Evolutionary conservation across 2,329 filamentous ascomycete species (phyloP), one percentile per base, ranked within the genome.

Genomic region (Colletotrichum phormii): DNA sequence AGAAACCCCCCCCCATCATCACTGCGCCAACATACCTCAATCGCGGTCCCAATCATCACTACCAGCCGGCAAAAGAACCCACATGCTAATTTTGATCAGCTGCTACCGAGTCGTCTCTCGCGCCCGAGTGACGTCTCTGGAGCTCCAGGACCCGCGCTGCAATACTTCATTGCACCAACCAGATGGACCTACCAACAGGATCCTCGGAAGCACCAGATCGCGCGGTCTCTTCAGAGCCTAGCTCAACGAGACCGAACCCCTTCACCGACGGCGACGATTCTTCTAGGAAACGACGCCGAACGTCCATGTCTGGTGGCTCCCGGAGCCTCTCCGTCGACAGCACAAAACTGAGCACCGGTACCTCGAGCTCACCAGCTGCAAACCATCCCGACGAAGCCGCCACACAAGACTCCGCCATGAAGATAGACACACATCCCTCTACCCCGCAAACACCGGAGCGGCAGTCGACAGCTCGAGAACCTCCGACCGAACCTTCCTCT

Each of bases 171-270:
- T 80, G 78, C 80, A 80, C 80, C 82, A 84, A 80, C 82, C 87
- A 85, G 84, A 89, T 89, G 88, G 87, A 89, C 85, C 85, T 83
- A 81, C 82, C 84, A 80, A 84, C 85, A 79, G 84, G 78, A 78
- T 82, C 84, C 75, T 82, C 83, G 79, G 86, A 89, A 82, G 83
- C 84, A 81, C 86, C 83, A 86, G 88, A 89, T 84, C 88, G 88
- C 82, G 87, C 88, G 79, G 85, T 86, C 82, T 91, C 89, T 78
- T 88, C 88, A 82, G 90, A 92, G 84, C 88, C 89, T 80, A 87
- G 86, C 81, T 89, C 89, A 78, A 90, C 88, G 76, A 88, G 90
- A 75, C 89, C 89, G 64, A 91, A 92, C 75, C 90, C 90, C 53
- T 92, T 92, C 80, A 86, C 91, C 82, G 89, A 91, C 81, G 84